Percentiles rank a stretch among this genome's conserved stretches.
Conservation (phyloP, 768 basidiomycete species). For the Agaricus blazei region DNA sequence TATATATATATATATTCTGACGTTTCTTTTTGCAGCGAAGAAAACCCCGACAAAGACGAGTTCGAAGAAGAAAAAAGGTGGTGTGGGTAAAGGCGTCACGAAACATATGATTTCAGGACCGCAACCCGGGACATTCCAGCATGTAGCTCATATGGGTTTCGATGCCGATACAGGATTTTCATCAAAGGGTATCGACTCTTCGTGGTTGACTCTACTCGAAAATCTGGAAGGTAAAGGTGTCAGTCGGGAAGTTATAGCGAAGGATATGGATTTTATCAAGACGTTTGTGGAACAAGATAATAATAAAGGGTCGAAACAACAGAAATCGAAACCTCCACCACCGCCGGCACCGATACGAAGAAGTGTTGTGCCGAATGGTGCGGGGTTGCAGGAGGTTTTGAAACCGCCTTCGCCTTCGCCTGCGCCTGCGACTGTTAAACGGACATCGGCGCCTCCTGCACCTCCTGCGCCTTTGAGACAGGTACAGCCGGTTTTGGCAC, state of each 20-base stretch:
- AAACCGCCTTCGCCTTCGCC: conserved; percentile 33
- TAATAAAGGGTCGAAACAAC: conserved; percentile 29
- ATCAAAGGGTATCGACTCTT: conserved; percentile 82
- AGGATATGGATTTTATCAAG: conserved; percentile 88
- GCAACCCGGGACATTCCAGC: conserved; percentile 71
- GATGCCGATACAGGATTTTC: conserved; percentile 84
- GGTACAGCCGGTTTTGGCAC: conserved; percentile 13
- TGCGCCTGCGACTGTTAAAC: conserved; percentile 24
- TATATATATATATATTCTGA: neutral
- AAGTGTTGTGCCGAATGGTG: conserved; percentile 17
- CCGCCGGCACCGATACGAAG: conserved; percentile 40
- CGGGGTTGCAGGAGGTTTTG: conserved; percentile 18
- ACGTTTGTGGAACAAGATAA: conserved; percentile 59
- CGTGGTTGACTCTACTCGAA: conserved; percentile 74
- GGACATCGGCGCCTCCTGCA: conserved; percentile 26
- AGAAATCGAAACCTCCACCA: conserved; percentile 47
- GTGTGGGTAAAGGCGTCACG: conserved; percentile 67
- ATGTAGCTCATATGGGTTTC: conserved; percentile 95
- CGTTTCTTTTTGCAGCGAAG: neutral
- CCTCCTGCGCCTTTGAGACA: conserved; percentile 30
- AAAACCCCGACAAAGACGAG: conserved; percentile 35
- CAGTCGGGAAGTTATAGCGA: conserved; percentile 57
- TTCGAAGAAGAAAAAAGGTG: conserved; percentile 56
- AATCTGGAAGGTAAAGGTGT: conserved; percentile 65
- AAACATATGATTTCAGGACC: conserved; percentile 92